Evolutionary conservation across 176 grass and related monocot genomes (phyloP).

Genomic region (Oryza nivara): DNA sequence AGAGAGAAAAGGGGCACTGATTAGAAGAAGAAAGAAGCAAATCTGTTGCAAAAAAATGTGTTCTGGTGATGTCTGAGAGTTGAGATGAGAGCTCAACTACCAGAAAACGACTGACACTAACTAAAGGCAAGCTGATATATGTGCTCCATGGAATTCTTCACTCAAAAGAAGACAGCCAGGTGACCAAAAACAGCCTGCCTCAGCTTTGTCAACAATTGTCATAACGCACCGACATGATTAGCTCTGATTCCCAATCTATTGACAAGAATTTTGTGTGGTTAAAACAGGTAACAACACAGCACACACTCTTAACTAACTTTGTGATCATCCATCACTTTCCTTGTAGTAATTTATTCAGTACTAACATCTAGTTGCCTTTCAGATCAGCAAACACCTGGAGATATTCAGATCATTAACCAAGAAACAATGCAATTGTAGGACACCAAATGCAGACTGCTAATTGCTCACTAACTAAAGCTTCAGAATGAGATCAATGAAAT

Average conservation of each 20-base stretch:
- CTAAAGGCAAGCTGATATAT: slow-evolving; percentile 30
- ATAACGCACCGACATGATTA: slow-evolving; percentile 41
- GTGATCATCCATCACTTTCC: slow-evolving; percentile 19
- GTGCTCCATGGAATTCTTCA: not conserved
- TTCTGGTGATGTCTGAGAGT: not conserved
- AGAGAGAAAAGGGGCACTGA: not conserved
- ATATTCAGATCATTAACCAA: not conserved
- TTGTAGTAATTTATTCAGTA: not conserved
- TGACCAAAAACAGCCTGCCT: slow-evolving; percentile 35
- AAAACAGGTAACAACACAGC: not conserved
- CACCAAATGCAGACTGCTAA: not conserved
- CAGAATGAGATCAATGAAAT: not conserved
- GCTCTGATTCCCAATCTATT: not conserved
- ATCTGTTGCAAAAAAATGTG: slow-evolving; percentile 11
- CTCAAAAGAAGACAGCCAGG: not conserved
- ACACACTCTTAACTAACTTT: slow-evolving; percentile 6
- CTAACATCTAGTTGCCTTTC: not conserved
- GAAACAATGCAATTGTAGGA: not conserved
- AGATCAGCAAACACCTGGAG: slow-evolving; percentile 10
- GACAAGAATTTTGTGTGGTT: not conserved
- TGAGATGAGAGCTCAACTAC: slow-evolving; percentile 36
- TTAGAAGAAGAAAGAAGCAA: not conserved
- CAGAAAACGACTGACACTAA: slow-evolving; percentile 35
- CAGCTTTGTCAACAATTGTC: not conserved
- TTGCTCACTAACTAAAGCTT: not conserved